Percentiles rank a stretch among this genome's conserved stretches.
These are phyloP conservation scores for Suhomyces bokatorum DNA, from an alignment of 1,139 yeast genomes.

Conservation along the genomic window DNA sequence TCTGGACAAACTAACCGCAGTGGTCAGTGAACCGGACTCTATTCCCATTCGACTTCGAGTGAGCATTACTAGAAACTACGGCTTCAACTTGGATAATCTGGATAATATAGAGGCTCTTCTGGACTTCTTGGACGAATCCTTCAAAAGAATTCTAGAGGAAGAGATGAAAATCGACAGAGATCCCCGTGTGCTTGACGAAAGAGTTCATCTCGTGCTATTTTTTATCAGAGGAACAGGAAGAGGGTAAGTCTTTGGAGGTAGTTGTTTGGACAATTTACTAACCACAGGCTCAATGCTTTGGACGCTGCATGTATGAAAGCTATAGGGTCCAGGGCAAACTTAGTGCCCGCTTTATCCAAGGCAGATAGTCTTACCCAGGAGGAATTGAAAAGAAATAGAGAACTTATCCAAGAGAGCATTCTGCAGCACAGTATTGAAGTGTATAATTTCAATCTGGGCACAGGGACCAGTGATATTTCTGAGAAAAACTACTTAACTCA, in stretches of 20 bases:
- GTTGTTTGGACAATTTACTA: slow-evolving; percentile 9
- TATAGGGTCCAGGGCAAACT: slow-evolving; percentile 52
- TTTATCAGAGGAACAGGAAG: slow-evolving; percentile 60
- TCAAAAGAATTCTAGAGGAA: slow-evolving; percentile 55
- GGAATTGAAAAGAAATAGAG: slow-evolving; percentile 48
- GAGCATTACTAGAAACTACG: slow-evolving; percentile 30
- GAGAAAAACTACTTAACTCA: slow-evolving; percentile 12
- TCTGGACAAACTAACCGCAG: slow-evolving; percentile 11
- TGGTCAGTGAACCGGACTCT: slow-evolving; percentile 17
- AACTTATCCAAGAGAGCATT: slow-evolving; percentile 46
- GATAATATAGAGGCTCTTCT: slow-evolving; percentile 31
- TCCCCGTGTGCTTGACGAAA: slow-evolving; percentile 52
- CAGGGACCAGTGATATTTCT: slow-evolving; percentile 7
- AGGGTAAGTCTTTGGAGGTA: slow-evolving; percentile 27
- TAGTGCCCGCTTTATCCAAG: slow-evolving; percentile 58
- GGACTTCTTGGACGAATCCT: slow-evolving; percentile 55
- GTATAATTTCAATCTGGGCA: slow-evolving; percentile 42
- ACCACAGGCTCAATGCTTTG: slow-evolving; percentile 30
- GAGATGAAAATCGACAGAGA: slow-evolving; percentile 62
- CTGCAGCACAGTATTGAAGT: slow-evolving; percentile 43
- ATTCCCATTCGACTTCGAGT: slow-evolving; percentile 29
- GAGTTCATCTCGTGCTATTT: slow-evolving; percentile 65
- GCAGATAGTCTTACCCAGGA: slow-evolving; percentile 55
- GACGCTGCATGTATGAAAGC: slow-evolving; percentile 53
- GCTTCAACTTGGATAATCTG: slow-evolving; percentile 38